Percentiles rank a stretch among this genome's conserved stretches.
These are phyloP conservation scores for Glycine latifolia DNA, from an alignment of 306 rosid genomes.

Conservation along the genomic window DNA sequence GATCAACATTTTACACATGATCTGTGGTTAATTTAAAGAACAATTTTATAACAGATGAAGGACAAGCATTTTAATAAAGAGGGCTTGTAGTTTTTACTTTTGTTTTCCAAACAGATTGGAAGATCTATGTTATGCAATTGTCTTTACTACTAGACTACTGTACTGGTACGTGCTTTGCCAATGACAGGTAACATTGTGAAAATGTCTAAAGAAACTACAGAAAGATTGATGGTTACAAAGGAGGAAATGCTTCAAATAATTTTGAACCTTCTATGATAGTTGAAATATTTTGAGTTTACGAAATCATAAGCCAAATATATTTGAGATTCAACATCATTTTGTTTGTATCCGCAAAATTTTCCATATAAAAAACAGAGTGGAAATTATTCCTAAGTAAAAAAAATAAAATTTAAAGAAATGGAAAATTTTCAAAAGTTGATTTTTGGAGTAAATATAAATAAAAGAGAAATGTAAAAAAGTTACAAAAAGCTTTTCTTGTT, in stretches of 20 bases:
- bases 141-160: neutral
- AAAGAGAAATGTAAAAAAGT: too few relatives aligned
- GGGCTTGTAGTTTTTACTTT: neutral
- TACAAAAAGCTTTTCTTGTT: slow-evolving; percentile 5
- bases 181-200: neutral
- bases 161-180: neutral
- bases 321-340: neutral
- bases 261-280: neutral
- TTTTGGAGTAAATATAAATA: too few relatives aligned
- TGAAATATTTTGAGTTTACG: neutral
- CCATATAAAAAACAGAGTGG: too few relatives aligned
- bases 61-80: slow-evolving; percentile 2
- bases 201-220: neutral
- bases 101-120: neutral
- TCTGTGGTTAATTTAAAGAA: slow-evolving; percentile 4
- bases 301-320: neutral
- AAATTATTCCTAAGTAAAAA: too few relatives aligned
- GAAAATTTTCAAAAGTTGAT: too few relatives aligned
- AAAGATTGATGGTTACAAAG: neutral
- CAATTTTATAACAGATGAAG: neutral
- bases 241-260: neutral
- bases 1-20: neutral
- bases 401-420: too few relatives aligned
- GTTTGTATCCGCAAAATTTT: too few relatives aligned
- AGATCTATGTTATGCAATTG: neutral